phyloP scores from a whole-genome alignment of 768 basidiomycete genomes.

The Termitomyces sp. region DNA sequence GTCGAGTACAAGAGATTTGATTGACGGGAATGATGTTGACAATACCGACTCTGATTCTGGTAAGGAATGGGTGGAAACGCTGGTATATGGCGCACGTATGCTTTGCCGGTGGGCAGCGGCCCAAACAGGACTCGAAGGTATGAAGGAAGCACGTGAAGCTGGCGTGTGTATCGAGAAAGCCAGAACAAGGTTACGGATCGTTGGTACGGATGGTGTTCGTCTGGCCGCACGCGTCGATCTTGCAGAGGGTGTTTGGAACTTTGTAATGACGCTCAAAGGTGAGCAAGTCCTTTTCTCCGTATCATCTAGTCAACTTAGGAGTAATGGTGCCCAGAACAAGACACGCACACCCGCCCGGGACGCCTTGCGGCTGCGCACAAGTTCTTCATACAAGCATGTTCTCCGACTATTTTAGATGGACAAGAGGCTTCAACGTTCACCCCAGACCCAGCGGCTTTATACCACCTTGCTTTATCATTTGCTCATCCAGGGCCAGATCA shows the following conservation, averaged over 20 bases:
- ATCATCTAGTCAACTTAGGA: neutral
- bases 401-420: neutral
- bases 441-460: constrained; percentile 58
- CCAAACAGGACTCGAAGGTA: constrained; percentile 29
- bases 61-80: constrained; percentile 61
- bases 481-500: constrained; percentile 59
- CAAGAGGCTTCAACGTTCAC: constrained; percentile 26
- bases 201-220: constrained; percentile 33
- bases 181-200: constrained; percentile 41
- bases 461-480: constrained; percentile 77
- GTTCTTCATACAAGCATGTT: constrained; percentile 39
- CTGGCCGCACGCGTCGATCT: constrained; percentile 56
- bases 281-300: constrained; percentile 10
- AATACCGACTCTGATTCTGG: constrained; percentile 55
- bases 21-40: constrained; percentile 14
- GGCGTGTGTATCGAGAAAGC: constrained; percentile 57
- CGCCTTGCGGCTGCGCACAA: constrained; percentile 55
- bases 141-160: constrained; percentile 61
- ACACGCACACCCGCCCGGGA: constrained; percentile 52
- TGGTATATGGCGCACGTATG: constrained; percentile 76
- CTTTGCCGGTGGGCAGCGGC: constrained; percentile 49
- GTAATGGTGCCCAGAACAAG: constrained; percentile 44
- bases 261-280: constrained; percentile 70
- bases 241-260: constrained; percentile 71
- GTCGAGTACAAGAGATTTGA: constrained; percentile 1